Percentiles rank a stretch among this genome's conserved stretches.
These are phyloP conservation scores for Neopestalotiopsis rosae DNA, from an alignment of 2,329 filamentous ascomycete genomes.

Conservation along the genomic window DNA sequence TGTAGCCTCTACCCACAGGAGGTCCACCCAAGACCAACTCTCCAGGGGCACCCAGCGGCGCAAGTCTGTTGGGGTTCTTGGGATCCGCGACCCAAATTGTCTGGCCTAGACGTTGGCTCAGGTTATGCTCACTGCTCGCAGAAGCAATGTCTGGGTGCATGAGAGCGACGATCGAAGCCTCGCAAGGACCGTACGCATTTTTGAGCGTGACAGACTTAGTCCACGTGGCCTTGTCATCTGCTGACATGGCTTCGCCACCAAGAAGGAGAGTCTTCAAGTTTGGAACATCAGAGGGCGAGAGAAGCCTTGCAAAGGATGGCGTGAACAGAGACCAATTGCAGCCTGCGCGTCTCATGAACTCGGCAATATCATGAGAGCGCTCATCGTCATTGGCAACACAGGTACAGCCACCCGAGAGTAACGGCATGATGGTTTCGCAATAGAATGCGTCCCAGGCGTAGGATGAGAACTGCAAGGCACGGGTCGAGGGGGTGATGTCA, in stretches of 20 bases:
- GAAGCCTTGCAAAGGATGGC: slow-evolving; percentile 12
- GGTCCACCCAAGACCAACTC: slow-evolving; percentile 29
- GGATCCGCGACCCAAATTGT: slow-evolving; percentile 23
- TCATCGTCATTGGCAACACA: slow-evolving; percentile 15
- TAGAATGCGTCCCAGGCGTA: slow-evolving; percentile 38
- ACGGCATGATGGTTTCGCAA: slow-evolving; percentile 31
- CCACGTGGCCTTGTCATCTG: slow-evolving; percentile 16
- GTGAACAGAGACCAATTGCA: slow-evolving; percentile 15
- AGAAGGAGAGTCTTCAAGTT: slow-evolving; percentile 17
- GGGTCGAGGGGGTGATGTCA: slow-evolving; percentile 56
- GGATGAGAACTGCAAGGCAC: slow-evolving; percentile 18
- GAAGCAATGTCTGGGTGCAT: slow-evolving; percentile 13
- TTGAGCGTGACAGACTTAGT: slow-evolving; percentile 10
- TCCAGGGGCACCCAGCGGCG: slow-evolving; percentile 21
- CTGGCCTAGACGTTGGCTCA: slow-evolving; percentile 16
- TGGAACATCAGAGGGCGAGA: slow-evolving; percentile 18
- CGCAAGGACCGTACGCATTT: slow-evolving; percentile 20
- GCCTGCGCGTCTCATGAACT: slow-evolving; percentile 12
- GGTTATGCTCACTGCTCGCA: slow-evolving; percentile 7
- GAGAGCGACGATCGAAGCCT: slow-evolving; percentile 14
- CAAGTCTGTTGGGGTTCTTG: slow-evolving; percentile 22
- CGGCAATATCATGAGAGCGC: slow-evolving; percentile 5
- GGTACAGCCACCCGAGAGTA: slow-evolving; percentile 15
- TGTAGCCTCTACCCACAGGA: slow-evolving; percentile 44
- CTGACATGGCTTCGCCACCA: slow-evolving; percentile 19